phyloP scores from a whole-genome alignment of 768 basidiomycete species.

The Mycena latifolia region DNA sequence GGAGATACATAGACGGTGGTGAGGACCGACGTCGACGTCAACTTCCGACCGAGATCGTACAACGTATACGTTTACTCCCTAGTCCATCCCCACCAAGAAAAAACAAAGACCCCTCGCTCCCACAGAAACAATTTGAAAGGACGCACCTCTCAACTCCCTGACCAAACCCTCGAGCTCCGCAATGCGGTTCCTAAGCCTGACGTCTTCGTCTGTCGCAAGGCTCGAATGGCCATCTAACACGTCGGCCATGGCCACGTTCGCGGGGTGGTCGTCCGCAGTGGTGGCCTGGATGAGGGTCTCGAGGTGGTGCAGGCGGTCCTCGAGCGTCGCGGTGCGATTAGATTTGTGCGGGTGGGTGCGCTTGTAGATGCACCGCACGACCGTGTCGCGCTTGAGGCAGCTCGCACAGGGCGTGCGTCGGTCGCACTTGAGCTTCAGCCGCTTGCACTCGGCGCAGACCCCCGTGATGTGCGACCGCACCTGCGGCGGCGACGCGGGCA shows the following conservation, averaged over 20 bases:
- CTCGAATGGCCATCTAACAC: too few species aligned
- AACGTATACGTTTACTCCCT: too few species aligned
- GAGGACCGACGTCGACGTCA: too few species aligned
- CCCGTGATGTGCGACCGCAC: slow-evolving; percentile 26
- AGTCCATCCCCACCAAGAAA: too few species aligned
- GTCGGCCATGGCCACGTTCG: slow-evolving; percentile 47
- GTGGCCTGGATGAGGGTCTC: slow-evolving; percentile 89
- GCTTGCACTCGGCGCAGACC: slow-evolving; percentile 74
- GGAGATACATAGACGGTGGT: too few species aligned
- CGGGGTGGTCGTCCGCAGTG: slow-evolving; percentile 56
- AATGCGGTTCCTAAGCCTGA: too few species aligned
- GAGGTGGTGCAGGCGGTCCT: slow-evolving; percentile 90
- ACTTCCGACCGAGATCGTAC: too few species aligned
- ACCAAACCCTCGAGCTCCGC: too few species aligned
- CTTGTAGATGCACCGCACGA: slow-evolving; percentile 82
- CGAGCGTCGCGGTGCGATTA: slow-evolving; percentile 88
- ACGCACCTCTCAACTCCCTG: too few species aligned
- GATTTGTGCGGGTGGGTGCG: slow-evolving; percentile 90
- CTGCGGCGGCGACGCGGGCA: background rate
- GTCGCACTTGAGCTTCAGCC: slow-evolving; percentile 89
- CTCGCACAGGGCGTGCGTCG: slow-evolving; percentile 81
- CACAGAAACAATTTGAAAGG: too few species aligned
- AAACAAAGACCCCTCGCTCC: too few species aligned
- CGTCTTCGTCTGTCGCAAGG: too few species aligned
- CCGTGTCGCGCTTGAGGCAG: slow-evolving; percentile 84